Evolutionary conservation across 768 basidiomycete genomes (phyloP), one percentile per base, ranked within the genome.

Genomic region (Pleurotus pulmonarius): DNA sequence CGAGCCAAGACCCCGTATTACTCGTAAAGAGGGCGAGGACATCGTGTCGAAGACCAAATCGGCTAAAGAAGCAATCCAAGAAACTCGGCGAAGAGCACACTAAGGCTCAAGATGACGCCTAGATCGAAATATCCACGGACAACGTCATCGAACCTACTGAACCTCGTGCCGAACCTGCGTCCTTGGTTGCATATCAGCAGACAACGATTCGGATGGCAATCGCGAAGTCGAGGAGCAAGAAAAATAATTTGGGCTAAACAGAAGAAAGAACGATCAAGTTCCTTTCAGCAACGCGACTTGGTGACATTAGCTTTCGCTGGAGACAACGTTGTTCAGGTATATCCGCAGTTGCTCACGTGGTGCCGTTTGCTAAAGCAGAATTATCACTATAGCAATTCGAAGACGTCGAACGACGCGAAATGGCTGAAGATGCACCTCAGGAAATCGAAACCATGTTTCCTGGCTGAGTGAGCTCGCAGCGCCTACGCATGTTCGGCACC

Each of bases 251-350:
- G 69, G 49, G 54, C 60, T 53, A 82, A 74, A 61, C 65, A 69
- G 43, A 83, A 76, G 67, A 71, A 51, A 52, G 75, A 64, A 61
- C 74, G 74, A 20, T 67, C 83, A 0, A 81, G 79, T 52, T 89
- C 90, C 0, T 94, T 98, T 72, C 79, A 90, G 67, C 96, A 98
- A 69, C 80, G 92, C 39, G 94, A 98, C 61, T 77, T 98, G 11
- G 94, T 99, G 11, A 91, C 94, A 1, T 85, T 86, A 55, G 97
- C 97, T 0, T 99, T 99, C 74, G 96, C 95, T 1, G 95, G 94
- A 2, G 97, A 99, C 69, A 92, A 98, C 61, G 96, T 98, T 29
- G 86, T 97, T 5, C 86, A 90, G 72, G 93, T 93, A 64, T 34
- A 85, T 65, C 20, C 16, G 39, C 9, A 20, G 16, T 11, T 54